Conservation (phyloP, 306 rosid genomes). For the Clitoria ternatea region DNA sequence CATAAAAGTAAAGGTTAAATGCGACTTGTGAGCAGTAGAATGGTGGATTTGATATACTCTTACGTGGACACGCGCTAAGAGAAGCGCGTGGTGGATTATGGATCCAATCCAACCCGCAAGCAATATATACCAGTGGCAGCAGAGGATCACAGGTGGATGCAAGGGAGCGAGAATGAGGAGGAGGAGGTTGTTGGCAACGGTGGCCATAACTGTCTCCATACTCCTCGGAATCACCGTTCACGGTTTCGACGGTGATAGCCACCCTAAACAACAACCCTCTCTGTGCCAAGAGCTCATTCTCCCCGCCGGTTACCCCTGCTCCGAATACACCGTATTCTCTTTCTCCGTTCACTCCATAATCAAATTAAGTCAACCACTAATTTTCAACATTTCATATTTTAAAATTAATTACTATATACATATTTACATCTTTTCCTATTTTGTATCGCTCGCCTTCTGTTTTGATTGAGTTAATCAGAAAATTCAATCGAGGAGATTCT, state of each 20-base stretch:
- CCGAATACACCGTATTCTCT: conserved; percentile 50
- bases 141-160: conserved; percentile 4
- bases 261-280: conserved; percentile 22
- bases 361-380: neutral
- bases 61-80: neutral
- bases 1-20: neutral
- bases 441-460: neutral
- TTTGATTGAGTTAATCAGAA: neutral
- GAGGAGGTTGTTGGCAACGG: conserved; percentile 11
- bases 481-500: too few species aligned
- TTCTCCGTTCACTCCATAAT: neutral
- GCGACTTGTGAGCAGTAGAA: neutral
- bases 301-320: conserved; percentile 78
- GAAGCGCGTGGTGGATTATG: neutral
- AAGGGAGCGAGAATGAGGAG: conserved; percentile 21
- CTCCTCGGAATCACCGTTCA: conserved; percentile 22
- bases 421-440: too few species aligned
- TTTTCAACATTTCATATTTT: neutral
- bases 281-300: conserved; percentile 57
- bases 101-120: neutral
- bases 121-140: neutral
- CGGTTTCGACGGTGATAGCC: conserved; percentile 21
- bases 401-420: too few species aligned
- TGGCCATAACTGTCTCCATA: conserved; percentile 29
- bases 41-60: neutral